Conservation (phyloP, 495 filamentous ascomycete species). For the Opeltia flavorubescens region DNA sequence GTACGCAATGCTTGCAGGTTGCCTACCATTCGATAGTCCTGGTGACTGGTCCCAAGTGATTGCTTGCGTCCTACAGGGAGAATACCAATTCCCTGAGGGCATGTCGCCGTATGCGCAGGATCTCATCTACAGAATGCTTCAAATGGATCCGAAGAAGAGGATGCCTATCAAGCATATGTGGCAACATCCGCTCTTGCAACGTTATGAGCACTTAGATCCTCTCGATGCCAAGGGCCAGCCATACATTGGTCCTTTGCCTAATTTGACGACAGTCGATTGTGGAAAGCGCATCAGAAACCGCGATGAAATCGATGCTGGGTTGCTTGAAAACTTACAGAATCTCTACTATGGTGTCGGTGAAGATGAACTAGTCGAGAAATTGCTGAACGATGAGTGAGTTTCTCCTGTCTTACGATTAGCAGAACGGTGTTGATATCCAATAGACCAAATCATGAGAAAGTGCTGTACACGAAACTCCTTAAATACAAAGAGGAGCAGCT, state of each 20-base stretch:
- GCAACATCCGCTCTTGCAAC: slow-evolving; percentile 66
- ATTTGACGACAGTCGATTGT: slow-evolving; percentile 38
- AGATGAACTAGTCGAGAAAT: slow-evolving; percentile 48
- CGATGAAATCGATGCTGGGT: slow-evolving; percentile 58
- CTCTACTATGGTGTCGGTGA: slow-evolving; percentile 75
- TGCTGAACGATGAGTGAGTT: slow-evolving; percentile 57
- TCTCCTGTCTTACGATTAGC: not conserved
- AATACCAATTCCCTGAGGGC: slow-evolving; percentile 54
- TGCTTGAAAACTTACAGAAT: slow-evolving; percentile 70
- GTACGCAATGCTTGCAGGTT: slow-evolving; percentile 65
- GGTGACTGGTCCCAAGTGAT: slow-evolving; percentile 37
- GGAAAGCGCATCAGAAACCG: slow-evolving; percentile 32
- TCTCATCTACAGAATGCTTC: slow-evolving; percentile 61
- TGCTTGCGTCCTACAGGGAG: slow-evolving; percentile 49
- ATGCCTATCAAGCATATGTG: slow-evolving; percentile 70
- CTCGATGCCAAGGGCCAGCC: slow-evolving; percentile 29
- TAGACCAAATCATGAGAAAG: slow-evolving; percentile 74
- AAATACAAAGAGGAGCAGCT: slow-evolving; percentile 68
- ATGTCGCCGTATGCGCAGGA: slow-evolving; percentile 62
- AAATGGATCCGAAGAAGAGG: slow-evolving; percentile 55
- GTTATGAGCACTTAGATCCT: slow-evolving; percentile 56
- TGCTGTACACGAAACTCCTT: slow-evolving; percentile 75
- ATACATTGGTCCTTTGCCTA: slow-evolving; percentile 39
- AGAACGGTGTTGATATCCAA: slow-evolving; percentile 3
- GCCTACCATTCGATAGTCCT: slow-evolving; percentile 65